Conservation (phyloP, 192 early-diverging fungal genomes). For the Powellomyces hirtus region DNA sequence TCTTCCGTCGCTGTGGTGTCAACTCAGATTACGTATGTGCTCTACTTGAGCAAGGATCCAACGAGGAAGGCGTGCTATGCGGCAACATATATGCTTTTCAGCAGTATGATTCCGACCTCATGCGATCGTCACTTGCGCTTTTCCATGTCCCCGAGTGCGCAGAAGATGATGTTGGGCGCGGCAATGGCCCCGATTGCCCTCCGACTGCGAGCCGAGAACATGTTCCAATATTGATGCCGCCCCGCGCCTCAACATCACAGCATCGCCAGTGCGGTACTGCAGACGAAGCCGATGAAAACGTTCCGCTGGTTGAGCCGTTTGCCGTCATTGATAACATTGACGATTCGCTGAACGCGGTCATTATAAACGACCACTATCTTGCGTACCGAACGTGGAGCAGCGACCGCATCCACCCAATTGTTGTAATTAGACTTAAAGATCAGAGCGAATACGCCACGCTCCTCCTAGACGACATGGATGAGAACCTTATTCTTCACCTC, state of each 20-base stretch:
- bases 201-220: not conserved
- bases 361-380: slow-evolving; percentile 7
- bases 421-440: not conserved
- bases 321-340: slow-evolving; percentile 3
- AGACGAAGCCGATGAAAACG: not conserved
- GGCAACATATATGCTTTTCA: slow-evolving; percentile 10
- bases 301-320: not conserved
- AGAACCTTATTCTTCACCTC: slow-evolving; percentile 6
- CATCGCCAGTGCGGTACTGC: not conserved
- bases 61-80: slow-evolving; percentile 10
- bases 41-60: not conserved
- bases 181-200: not conserved
- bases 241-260: too few relatives aligned
- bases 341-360: slow-evolving; percentile 8
- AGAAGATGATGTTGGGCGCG: not conserved
- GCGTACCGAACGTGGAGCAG: slow-evolving; percentile 5
- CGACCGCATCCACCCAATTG: slow-evolving; percentile 13
- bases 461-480: slow-evolving; percentile 17
- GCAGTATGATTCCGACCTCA: not conserved
- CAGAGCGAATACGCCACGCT: not conserved
- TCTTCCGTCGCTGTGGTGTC: slow-evolving; percentile 1
- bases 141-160: not conserved
- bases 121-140: not conserved
- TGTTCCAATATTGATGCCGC: too few relatives aligned
- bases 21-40: not conserved